A percentile compares a stretch with the other conserved stretches of the same genome.
Evolutionary conservation across 345 rosid species (phyloP).

Genomic region (Bretschneidera sinensis): DNA sequence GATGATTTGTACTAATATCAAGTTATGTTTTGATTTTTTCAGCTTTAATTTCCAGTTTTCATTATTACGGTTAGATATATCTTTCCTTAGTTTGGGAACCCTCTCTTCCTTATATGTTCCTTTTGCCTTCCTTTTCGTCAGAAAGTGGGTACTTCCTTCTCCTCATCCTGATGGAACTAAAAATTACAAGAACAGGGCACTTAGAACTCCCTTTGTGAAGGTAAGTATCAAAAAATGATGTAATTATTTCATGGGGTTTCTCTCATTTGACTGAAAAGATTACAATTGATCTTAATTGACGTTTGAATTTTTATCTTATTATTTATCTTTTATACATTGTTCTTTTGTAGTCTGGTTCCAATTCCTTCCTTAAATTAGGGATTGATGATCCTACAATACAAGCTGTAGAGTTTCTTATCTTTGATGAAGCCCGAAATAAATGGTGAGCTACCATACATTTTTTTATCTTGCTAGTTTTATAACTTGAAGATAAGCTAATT

Average conservation of each 20-base stretch:
- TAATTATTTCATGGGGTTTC: constrained; percentile 10
- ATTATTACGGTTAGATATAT: constrained; percentile 1
- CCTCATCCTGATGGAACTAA: constrained; percentile 68
- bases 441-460: constrained; percentile 49
- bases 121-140: constrained; percentile 25
- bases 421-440: constrained; percentile 75
- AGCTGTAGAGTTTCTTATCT: constrained; percentile 86
- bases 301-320: constrained; percentile 15
- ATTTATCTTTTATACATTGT: constrained; percentile 5
- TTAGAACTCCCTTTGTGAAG: constrained; percentile 80
- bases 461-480: constrained; percentile 7
- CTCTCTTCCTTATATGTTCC: constrained; percentile 2
- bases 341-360: constrained; percentile 54
- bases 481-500: constrained; percentile 9
- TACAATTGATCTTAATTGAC: constrained; percentile 12
- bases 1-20: constrained; percentile 1
- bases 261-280: constrained; percentile 6
- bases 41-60: neutral
- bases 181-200: constrained; percentile 85
- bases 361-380: constrained; percentile 63
- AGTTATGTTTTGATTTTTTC: constrained; percentile 3
- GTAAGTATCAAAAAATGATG: constrained; percentile 37
- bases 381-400: constrained; percentile 71
- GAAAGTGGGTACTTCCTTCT: constrained; percentile 91
- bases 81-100: no score